Evolutionary conservation across 2,329 filamentous ascomycete genomes (phyloP).

Genomic region (Trichoderma breve): DNA sequence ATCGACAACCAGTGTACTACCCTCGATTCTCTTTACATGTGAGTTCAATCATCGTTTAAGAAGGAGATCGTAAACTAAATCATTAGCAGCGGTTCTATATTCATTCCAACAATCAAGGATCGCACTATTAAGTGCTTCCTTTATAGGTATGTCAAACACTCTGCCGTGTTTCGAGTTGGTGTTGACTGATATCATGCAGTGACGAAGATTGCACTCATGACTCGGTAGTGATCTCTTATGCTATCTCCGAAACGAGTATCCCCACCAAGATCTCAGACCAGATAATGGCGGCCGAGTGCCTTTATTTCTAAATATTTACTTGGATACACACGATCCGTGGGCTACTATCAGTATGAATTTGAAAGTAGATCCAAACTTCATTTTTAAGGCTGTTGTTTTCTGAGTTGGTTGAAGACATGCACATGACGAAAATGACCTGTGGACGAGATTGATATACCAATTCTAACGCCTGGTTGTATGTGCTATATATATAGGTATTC

Average conservation of each 20-base stretch:
- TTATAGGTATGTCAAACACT: neutral
- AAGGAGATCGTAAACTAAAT: neutral
- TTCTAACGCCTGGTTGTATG: neutral
- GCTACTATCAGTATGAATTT: neutral
- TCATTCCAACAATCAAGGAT: neutral
- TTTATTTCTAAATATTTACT: neutral
- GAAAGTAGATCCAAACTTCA: neutral
- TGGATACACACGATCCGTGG: neutral
- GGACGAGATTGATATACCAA: neutral
- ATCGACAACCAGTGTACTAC: neutral
- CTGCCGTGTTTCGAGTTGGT: neutral
- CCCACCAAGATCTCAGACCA: neutral
- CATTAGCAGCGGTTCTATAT: neutral
- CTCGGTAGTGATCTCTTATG: neutral
- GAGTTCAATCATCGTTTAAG: neutral
- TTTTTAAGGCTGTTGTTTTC: neutral
- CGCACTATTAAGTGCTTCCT: neutral
- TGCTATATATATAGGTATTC: neutral
- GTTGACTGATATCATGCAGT: neutral
- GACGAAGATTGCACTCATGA: neutral
- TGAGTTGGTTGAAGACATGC: neutral
- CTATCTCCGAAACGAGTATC: neutral
- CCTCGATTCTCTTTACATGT: neutral
- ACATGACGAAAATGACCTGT: neutral
- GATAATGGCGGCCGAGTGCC: neutral